Conservation (phyloP, 2,329 filamentous ascomycete species). For the Diaporthe helianthi region DNA sequence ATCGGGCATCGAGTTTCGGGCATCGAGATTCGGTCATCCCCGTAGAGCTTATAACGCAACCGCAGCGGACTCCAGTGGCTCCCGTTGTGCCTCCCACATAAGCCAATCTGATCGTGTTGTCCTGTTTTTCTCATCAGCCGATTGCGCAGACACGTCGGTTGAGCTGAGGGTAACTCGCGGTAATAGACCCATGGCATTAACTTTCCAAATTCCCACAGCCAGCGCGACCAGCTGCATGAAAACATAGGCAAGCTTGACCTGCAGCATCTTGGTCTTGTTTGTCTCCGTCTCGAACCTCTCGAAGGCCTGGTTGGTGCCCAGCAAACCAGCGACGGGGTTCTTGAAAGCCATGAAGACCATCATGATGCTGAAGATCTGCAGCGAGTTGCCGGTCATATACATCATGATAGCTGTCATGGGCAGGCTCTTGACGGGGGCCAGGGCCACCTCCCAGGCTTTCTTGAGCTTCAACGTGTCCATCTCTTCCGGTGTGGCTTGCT, state of each 20-base stretch:
- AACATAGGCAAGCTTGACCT: constrained; percentile 88
- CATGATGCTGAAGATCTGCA: constrained; percentile 99
- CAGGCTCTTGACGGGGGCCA: constrained; percentile 90
- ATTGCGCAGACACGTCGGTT: background rate
- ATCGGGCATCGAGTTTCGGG: background rate
- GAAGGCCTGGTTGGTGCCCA: constrained; percentile 87
- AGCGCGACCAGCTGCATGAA: constrained; percentile 85
- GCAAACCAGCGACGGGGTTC: constrained; percentile 84
- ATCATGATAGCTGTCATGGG: constrained; percentile 99
- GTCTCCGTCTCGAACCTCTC: constrained; percentile 86
- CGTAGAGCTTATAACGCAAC: constrained; percentile 59
- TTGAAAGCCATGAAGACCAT: constrained; percentile 99
- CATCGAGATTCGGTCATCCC: no score
- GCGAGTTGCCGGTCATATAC: constrained; percentile 99
- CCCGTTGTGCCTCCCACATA: constrained; percentile 85
- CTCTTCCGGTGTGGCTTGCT: constrained; percentile 78
- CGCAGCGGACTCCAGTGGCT: constrained; percentile 70
- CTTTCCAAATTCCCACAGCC: constrained; percentile 91
- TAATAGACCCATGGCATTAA: constrained; percentile 93
- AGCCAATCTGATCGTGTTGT: constrained; percentile 98
- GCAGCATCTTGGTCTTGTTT: constrained; percentile 75
- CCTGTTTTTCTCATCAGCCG: constrained; percentile 51
- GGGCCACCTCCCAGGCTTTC: constrained; percentile 97
- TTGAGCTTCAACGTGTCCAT: constrained; percentile 97
- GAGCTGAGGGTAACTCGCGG: constrained; percentile 66